Conservation (phyloP, 139 green algal genomes). For the Coccomyxa sp. region DNA sequence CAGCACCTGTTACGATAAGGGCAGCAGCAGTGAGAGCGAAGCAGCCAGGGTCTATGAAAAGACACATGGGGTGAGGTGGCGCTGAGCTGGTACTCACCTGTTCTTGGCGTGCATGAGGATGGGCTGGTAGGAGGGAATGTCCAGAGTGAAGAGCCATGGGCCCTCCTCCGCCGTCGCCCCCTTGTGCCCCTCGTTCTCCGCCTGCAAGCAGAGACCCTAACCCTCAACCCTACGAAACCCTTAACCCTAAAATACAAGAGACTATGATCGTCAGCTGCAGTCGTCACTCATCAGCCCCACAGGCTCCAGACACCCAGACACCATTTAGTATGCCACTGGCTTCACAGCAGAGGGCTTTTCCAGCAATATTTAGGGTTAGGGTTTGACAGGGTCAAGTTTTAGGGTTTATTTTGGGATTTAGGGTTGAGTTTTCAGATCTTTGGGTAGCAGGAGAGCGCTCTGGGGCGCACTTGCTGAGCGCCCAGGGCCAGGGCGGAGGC, state of each 20-base stretch:
- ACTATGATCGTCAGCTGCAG: conserved; percentile 2
- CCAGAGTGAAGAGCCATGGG: conserved; percentile 93
- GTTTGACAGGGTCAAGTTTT: neutral
- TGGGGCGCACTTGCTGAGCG: conserved; percentile 40
- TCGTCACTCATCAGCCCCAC: neutral
- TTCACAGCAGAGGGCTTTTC: too few species aligned
- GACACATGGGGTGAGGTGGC: neutral
- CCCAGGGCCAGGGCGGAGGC: conserved; percentile 47
- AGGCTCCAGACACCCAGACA: neutral
- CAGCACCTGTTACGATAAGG: too few species aligned
- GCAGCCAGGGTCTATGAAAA: neutral
- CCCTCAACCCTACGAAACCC: too few species aligned
- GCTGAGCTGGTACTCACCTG: conserved; percentile 21
- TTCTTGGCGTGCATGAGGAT: conserved; percentile 86
- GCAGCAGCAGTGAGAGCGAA: too few species aligned
- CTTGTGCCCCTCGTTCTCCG: conserved; percentile 62
- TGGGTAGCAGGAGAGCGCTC: neutral
- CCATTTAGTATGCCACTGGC: too few species aligned
- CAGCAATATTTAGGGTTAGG: too few species aligned
- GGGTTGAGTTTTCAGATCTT: neutral
- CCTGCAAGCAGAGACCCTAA: neutral
- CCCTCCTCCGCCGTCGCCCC: conserved; percentile 73
- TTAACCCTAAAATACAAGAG: too few species aligned
- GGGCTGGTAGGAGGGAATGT: conserved; percentile 86
- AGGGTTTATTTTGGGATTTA: neutral